Evolutionary conservation across 495 filamentous ascomycete species (phyloP).

Genomic region (Hyaloscypha variabilis): DNA sequence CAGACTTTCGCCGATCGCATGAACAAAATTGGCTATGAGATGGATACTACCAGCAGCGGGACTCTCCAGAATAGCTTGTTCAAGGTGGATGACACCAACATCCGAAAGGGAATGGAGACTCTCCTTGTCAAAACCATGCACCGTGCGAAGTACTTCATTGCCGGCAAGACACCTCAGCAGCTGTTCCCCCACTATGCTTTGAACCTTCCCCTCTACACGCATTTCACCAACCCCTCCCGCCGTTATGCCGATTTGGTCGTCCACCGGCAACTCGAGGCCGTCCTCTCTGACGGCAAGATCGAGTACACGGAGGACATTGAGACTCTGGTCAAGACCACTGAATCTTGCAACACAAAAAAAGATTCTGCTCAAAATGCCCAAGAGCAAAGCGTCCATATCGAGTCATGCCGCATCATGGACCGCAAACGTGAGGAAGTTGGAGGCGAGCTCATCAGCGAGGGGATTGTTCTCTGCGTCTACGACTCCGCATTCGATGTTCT

Average conservation of each 20-base stretch:
- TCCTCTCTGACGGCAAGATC: slow-evolving; percentile 77
- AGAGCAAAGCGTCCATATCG: slow-evolving; percentile 98
- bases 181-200: slow-evolving; percentile 85
- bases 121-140: slow-evolving; percentile 91
- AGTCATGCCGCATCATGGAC: slow-evolving; percentile 94
- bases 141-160: slow-evolving; percentile 91
- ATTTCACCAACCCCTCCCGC: slow-evolving; percentile 94
- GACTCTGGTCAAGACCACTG: slow-evolving; percentile 85
- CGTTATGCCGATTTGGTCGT: slow-evolving; percentile 95
- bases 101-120: slow-evolving; percentile 98
- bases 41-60: slow-evolving; percentile 88
- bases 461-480: slow-evolving; percentile 95
- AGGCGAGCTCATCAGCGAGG: slow-evolving; percentile 93
- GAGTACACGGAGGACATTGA: slow-evolving; percentile 92
- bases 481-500: slow-evolving; percentile 98
- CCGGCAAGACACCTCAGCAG: slow-evolving; percentile 70
- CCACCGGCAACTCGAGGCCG: slow-evolving; percentile 89
- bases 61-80: slow-evolving; percentile 91
- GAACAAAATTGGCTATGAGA: slow-evolving; percentile 83
- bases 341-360: slow-evolving; percentile 98
- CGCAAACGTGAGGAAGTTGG: slow-evolving; percentile 80
- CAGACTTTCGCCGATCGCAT: slow-evolving; percentile 91
- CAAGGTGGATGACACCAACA: slow-evolving; percentile 79
- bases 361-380: slow-evolving; percentile 97
- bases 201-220: slow-evolving; percentile 93